Evolutionary conservation across 2,329 filamentous ascomycete species (phyloP).

Genomic region (Verticillium longisporum): DNA sequence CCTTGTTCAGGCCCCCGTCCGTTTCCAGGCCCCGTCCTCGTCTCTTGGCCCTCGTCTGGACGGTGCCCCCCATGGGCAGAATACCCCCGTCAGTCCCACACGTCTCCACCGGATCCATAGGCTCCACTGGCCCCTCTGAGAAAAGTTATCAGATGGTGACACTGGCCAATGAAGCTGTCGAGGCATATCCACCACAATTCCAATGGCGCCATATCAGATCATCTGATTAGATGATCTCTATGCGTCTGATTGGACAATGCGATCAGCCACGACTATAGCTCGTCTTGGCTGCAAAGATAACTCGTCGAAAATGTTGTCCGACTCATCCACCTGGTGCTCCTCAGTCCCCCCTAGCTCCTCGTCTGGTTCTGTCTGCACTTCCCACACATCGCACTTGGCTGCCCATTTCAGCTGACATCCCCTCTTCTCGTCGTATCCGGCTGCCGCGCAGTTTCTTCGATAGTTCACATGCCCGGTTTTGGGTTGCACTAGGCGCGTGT

Average conservation of each 20-base stretch:
- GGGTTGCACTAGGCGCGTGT: neutral
- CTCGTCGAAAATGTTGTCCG: conserved; percentile 1
- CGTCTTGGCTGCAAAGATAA: neutral
- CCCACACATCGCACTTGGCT: neutral
- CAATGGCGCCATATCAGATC: conserved; percentile 12
- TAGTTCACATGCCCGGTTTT: conserved; percentile 1
- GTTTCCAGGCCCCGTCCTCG: neutral
- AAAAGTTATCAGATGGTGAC: conserved; percentile 4
- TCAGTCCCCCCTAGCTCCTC: neutral
- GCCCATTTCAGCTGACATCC: neutral
- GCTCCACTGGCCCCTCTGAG: neutral
- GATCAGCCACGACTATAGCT: conserved; percentile 2
- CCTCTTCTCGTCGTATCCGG: conserved; percentile 1
- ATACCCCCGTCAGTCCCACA: neutral
- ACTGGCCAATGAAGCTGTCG: neutral
- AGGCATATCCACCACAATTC: neutral
- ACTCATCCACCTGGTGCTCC: neutral
- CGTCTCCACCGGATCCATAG: neutral
- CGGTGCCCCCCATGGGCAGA: neutral
- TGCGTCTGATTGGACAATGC: conserved; percentile 3
- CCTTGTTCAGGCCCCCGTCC: neutral
- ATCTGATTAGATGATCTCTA: conserved; percentile 13
- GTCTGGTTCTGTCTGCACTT: neutral
- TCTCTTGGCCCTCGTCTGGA: neutral
- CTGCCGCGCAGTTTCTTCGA: neutral